A percentile compares a stretch with the other conserved stretches of the same genome.
phyloP scores from a whole-genome alignment of 83 land plant species.

The Picea mariana region DNA sequence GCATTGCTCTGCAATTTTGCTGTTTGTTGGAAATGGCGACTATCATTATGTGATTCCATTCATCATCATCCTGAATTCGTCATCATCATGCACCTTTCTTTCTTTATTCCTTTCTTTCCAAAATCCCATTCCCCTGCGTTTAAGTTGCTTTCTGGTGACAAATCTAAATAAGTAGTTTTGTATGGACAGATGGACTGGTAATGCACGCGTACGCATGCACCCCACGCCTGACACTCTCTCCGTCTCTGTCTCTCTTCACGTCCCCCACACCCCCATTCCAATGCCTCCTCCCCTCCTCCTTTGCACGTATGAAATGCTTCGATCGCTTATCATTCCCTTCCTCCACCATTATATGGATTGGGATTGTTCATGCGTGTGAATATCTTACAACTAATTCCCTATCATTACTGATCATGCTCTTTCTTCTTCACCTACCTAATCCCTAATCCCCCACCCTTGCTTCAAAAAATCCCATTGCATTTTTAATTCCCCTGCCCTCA shows the following conservation, averaged over 20 bases:
- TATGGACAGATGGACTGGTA: constrained; percentile 1
- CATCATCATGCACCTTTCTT: too few relatives aligned
- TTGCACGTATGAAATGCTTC: background rate
- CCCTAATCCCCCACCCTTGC: too few relatives aligned
- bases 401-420: background rate
- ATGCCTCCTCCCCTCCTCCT: background rate
- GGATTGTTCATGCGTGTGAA: constrained; percentile 10
- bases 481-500: too few relatives aligned
- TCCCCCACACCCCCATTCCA: constrained; percentile 13
- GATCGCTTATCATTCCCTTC: background rate
- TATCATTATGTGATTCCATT: constrained; percentile 1
- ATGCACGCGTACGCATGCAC: constrained; percentile 21
- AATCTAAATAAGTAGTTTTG: background rate
- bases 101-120: too few relatives aligned
- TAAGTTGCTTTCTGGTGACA: background rate
- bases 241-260: background rate
- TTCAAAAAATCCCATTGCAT: too few relatives aligned
- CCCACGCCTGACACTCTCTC: background rate
- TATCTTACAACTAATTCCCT: background rate
- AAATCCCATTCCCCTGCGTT: too few relatives aligned
- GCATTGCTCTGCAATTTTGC: background rate
- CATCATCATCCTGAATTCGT: too few relatives aligned
- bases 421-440: too few relatives aligned
- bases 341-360: constrained; percentile 7
- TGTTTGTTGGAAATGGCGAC: constrained; percentile 1